A percentile compares a stretch with the other conserved stretches of the same genome.
phyloP scores from a whole-genome alignment of 306 rosid species.

The Senna tora region DNA sequence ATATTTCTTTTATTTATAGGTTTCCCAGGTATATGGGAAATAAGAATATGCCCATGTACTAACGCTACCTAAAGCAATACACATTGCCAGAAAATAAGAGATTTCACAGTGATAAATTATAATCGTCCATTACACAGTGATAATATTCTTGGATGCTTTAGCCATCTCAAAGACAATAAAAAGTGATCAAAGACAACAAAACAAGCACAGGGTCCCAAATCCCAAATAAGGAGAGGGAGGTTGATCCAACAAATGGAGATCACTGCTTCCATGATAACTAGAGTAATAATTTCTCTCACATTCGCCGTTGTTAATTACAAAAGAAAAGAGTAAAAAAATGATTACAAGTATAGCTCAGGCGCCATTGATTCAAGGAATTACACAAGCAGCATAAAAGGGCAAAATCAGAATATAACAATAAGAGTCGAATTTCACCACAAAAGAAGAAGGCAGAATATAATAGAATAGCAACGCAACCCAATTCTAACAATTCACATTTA shows the following conservation, averaged over 20 bases:
- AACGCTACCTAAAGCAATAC: neutral
- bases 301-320: conserved; percentile 10
- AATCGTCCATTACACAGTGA: conserved; percentile 18
- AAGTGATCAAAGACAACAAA: neutral
- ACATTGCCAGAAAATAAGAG: neutral
- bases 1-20: no score
- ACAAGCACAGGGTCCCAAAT: neutral
- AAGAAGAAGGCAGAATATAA: neutral
- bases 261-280: neutral
- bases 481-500: conserved; percentile 25
- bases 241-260: conserved; percentile 22
- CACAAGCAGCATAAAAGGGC: conserved; percentile 5
- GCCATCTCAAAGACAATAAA: conserved; percentile 8
- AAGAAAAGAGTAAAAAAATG: neutral
- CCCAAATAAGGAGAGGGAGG: neutral
- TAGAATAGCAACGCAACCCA: conserved; percentile 6
- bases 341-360: conserved; percentile 1
- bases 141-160: conserved; percentile 30
- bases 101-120: conserved; percentile 5
- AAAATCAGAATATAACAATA: neutral
- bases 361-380: conserved; percentile 16
- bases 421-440: conserved; percentile 5
- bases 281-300: conserved; percentile 2
- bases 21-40: no score
- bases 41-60: no score